Conservation (phyloP, 768 basidiomycete genomes). For the Cystofilobasidium capitatum region DNA sequence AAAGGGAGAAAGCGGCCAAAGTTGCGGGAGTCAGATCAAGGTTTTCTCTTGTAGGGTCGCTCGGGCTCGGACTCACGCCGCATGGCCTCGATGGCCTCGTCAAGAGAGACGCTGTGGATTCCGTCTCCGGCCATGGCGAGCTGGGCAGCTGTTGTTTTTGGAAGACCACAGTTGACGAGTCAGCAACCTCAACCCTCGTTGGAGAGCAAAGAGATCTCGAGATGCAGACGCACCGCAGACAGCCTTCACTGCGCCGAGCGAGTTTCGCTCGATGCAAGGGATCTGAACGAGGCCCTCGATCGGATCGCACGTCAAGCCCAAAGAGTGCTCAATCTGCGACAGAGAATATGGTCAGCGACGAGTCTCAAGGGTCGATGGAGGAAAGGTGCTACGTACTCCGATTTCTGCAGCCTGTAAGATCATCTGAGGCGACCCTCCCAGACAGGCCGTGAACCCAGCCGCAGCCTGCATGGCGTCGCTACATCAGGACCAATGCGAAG, state of each 20-base stretch:
- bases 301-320: constrained; percentile 74
- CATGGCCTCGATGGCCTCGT: constrained; percentile 95
- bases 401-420: constrained; percentile 61
- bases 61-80: constrained; percentile 35
- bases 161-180: not conserved
- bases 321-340: constrained; percentile 18
- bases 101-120: constrained; percentile 72
- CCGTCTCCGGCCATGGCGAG: constrained; percentile 87
- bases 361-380: constrained; percentile 33
- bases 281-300: constrained; percentile 54
- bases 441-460: constrained; percentile 80
- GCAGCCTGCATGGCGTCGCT: constrained; percentile 44
- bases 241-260: constrained; percentile 67
- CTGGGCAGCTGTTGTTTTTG: constrained; percentile 60
- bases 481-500: constrained; percentile 6
- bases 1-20: not conserved
- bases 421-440: constrained; percentile 64
- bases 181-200: not conserved
- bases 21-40: constrained; percentile 43
- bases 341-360: not conserved
- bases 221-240: constrained; percentile 40
- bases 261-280: constrained; percentile 73
- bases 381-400: constrained; percentile 75
- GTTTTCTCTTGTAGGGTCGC: too few species aligned
- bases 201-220: not conserved